A percentile compares a stretch with the other conserved stretches of the same genome.
Evolutionary conservation across 768 basidiomycete species (phyloP).

Genomic region (Serendipita sp.): DNA sequence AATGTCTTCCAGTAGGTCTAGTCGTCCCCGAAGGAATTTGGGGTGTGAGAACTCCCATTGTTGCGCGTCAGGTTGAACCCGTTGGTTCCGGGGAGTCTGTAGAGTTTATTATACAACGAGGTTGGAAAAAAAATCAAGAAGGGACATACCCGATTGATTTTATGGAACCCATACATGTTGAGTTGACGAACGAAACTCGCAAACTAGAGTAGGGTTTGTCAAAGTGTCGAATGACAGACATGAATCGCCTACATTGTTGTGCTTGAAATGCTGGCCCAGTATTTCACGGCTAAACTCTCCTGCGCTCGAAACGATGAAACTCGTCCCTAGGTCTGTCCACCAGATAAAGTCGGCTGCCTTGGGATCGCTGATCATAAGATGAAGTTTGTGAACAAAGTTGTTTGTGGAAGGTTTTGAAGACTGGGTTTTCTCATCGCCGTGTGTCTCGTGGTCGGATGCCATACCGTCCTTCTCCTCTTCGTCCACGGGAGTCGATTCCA

Average conservation of each 20-base stretch:
- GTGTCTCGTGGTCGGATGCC: background rate
- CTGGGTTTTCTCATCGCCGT: background rate
- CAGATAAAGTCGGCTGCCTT: conserved; percentile 66
- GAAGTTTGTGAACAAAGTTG: conserved; percentile 80
- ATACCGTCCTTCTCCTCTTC: background rate
- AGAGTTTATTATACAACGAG: background rate
- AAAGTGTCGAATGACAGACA: background rate
- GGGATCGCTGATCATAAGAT: conserved; percentile 74
- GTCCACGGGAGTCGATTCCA: background rate
- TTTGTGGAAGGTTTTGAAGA: conserved; percentile 25
- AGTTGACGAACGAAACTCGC: conserved; percentile 88
- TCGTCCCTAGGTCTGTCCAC: conserved; percentile 71
- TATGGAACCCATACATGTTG: conserved; percentile 96
- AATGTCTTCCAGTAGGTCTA: conserved; percentile 71
- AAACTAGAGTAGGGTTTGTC: conserved; percentile 37
- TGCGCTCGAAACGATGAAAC: conserved; percentile 74
- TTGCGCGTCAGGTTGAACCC: conserved; percentile 65
- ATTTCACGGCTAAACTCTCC: conserved; percentile 77
- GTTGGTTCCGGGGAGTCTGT: conserved; percentile 69
- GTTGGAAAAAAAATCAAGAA: conserved; percentile 7
- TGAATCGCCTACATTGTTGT: conserved; percentile 50
- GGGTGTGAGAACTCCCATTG: conserved; percentile 84
- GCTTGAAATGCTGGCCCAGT: conserved; percentile 76
- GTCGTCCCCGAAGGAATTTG: conserved; percentile 67
- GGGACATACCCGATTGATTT: conserved; percentile 63